Base-by-base conservation (phyloP, 139 green algal species). In the Coccomyxa sp. region DNA sequence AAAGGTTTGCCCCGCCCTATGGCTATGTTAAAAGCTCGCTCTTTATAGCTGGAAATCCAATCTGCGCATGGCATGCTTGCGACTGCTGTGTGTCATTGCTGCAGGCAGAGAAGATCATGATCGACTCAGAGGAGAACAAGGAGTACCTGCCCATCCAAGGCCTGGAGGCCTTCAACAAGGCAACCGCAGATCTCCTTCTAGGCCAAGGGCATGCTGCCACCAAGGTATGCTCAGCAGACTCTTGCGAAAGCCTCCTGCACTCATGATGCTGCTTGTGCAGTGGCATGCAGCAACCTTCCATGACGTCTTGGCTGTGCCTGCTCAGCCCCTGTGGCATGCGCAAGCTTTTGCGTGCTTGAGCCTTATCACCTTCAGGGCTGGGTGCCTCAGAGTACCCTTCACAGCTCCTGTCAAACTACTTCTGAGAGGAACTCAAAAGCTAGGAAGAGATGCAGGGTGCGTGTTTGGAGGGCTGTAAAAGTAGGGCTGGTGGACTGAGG, bases 141-240 rank as follows among this genome's bases (percentile, higher is more conserved):
- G 95, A 99, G 86, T 99, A 99, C 83, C 83, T 99, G 68, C 88
- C 95, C n/a, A 98, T 98, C 79, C 82, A 97, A 78, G 96, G 96
- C 18, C 86, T 98, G 68, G 85, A 91, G 8, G 64, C 80, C 24
- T 99, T 99, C 88, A 89, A 91, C 64, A 87, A 92, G 72, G 91
- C 91, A 40, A 98, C 92, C 29, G 82, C 93, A 6, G 82, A 97
- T 73, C 89, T 99, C 69, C 88, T 98, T 77, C 87, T 98, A 70
- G 96, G 96, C 0, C 82, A 76, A 1, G 85, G 84, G 71, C 85
- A 87, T 81, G 81, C 92, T 7, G 92, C 50, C 50, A 64, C 27
- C 50, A 64, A 64, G 50, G n/a, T n/a, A n/a, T n/a, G n/a, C n/a
- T n/a, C n/a, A n/a, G n/a, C n/a, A n/a, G n/a, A n/a, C n/a, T n/a